Evolutionary conservation across 2,329 filamentous ascomycete species (phyloP).

Genomic region (Cucurbitaria berberidis): DNA sequence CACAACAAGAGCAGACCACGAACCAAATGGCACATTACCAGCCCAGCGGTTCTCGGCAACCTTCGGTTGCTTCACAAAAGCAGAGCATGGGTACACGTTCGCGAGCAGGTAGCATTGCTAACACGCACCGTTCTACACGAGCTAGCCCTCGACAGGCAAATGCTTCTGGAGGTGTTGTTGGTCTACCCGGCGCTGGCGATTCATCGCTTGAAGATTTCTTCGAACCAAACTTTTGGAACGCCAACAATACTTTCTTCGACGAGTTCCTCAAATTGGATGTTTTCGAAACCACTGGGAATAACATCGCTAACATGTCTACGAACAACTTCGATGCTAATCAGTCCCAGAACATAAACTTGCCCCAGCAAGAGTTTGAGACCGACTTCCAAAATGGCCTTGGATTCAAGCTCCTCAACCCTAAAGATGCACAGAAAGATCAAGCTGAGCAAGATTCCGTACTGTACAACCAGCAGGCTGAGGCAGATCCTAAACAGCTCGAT

Average conservation of each 20-base stretch:
- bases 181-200: conserved; percentile 8
- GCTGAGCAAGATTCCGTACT: background rate
- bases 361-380: background rate
- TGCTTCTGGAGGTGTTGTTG: conserved; percentile 8
- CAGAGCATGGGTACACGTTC: conserved; percentile 4
- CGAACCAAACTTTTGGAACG: background rate
- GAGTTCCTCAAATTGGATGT: background rate
- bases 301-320: background rate
- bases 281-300: background rate
- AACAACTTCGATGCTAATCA: background rate
- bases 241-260: conserved; percentile 2
- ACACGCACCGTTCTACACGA: conserved; percentile 3
- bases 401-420: background rate
- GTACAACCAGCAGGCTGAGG: background rate
- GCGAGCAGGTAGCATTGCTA: background rate
- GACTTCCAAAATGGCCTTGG: background rate
- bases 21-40: background rate
- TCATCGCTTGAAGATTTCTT: conserved; percentile 2
- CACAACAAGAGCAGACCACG: background rate
- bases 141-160: conserved; percentile 6
- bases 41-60: background rate
- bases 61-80: background rate
- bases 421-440: background rate
- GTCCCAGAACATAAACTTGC: background rate
- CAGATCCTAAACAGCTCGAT: background rate